Evolutionary conservation across 306 rosid species (phyloP).

Genomic region (Geum urbanum): DNA sequence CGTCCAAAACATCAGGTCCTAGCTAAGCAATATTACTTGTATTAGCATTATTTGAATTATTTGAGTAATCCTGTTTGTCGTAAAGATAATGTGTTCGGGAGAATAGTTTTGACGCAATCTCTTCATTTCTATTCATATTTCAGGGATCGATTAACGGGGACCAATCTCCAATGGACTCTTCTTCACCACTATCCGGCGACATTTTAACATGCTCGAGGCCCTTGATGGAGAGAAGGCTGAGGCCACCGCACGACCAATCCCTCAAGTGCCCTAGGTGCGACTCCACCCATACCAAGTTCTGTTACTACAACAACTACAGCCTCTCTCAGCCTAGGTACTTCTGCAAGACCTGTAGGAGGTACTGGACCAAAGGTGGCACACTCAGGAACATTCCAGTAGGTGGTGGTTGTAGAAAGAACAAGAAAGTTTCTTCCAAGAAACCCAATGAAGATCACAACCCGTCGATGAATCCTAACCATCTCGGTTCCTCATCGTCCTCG

Average conservation of each 20-base stretch:
- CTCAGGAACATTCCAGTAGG: slow-evolving; percentile 95
- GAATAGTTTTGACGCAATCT: background rate
- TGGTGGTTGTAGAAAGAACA: slow-evolving; percentile 93
- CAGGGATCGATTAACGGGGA: slow-evolving; percentile 77
- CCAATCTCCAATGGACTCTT: slow-evolving; percentile 63
- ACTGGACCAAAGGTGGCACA: slow-evolving; percentile 98
- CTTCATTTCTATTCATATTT: background rate
- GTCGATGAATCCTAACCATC: slow-evolving; percentile 24
- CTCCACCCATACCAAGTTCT: slow-evolving; percentile 91
- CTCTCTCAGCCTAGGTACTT: slow-evolving; percentile 96
- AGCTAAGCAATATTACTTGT: background rate
- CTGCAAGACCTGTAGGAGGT: slow-evolving; percentile 92
- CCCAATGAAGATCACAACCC: slow-evolving; percentile 35
- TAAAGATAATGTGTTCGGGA: background rate
- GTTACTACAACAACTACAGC: slow-evolving; percentile 98
- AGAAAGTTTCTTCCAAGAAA: slow-evolving; percentile 67
- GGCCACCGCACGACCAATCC: slow-evolving; percentile 80
- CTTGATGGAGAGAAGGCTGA: slow-evolving; percentile 58
- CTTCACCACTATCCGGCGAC: slow-evolving; percentile 66
- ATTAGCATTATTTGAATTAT: background rate
- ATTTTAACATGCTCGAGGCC: slow-evolving; percentile 78
- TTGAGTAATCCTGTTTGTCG: background rate
- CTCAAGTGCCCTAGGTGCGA: slow-evolving; percentile 94
- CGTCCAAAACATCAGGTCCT: background rate
- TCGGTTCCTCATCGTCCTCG: slow-evolving; percentile 32